Percentiles rank a stretch among this genome's conserved stretches.
These are phyloP conservation scores for Beauveria rudraprayagi DNA, from an alignment of 2,329 filamentous ascomycete genomes.

Conservation along the genomic window DNA sequence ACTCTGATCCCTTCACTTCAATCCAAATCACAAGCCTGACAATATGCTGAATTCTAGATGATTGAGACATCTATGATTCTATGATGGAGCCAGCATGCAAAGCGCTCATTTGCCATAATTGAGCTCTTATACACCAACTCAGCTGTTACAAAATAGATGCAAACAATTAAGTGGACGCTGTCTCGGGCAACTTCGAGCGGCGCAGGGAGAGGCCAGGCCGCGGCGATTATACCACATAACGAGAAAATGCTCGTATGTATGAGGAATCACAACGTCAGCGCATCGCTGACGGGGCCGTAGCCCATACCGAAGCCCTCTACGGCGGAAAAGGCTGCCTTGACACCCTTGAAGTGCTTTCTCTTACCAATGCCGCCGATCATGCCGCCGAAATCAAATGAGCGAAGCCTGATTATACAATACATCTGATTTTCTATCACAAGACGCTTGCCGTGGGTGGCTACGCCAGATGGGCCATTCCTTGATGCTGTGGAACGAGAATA, in stretches of 20 bases:
- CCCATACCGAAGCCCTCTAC: slow-evolving; percentile 1
- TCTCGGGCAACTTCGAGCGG: background rate
- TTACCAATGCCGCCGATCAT: slow-evolving; percentile 8
- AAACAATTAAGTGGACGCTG: slow-evolving; percentile 1
- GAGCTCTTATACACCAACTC: background rate
- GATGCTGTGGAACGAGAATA: background rate
- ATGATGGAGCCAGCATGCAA: background rate
- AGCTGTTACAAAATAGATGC: background rate
- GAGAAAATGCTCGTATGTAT: background rate
- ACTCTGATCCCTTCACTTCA: background rate
- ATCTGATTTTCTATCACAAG: background rate
- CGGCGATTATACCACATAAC: background rate
- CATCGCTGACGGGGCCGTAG: background rate
- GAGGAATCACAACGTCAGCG: background rate
- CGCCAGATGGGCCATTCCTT: background rate
- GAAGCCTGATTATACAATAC: background rate
- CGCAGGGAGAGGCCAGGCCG: background rate
- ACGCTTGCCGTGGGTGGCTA: background rate
- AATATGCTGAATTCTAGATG: background rate
- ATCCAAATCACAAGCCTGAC: background rate
- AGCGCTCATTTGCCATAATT: background rate
- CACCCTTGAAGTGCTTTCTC: slow-evolving; percentile 1
- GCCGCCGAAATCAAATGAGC: background rate
- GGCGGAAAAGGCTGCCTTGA: background rate
- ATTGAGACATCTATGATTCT: background rate